Base-by-base conservation (phyloP, 106 monocot genomes). In the Acorus gramineus region DNA sequence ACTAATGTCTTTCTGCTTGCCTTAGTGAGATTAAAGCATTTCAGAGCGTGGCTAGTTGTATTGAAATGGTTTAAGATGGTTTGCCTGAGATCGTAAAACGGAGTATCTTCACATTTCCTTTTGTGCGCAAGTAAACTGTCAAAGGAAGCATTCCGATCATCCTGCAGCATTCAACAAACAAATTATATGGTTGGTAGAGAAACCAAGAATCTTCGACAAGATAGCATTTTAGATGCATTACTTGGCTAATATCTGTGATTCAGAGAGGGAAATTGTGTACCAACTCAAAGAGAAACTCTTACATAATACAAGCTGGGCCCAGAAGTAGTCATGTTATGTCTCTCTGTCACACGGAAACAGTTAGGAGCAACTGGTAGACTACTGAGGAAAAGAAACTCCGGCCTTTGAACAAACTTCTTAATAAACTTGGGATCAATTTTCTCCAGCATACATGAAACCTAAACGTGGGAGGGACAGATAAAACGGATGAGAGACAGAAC, bases 291-390 rank as follows among this genome's bases (percentile, higher is more conserved):
- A 60, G n/a, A 53, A 70, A 3, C 10, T 70, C 80, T 81, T 75
- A 90, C 90, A 74, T 78, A 81, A 75, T 69, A 47, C 62, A 80
- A 68, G 7, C 66, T 64, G 11, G 92, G 74, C 4, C 87, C 92
- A 80, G 80, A 78, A 64, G 66, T 56, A 62, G 59, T 52, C 12
- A 47, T 52, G 59, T 64, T 65, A 44, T 53, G 49, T 55, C 62
- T 74, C 71, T 96, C 95, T 44, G 76, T 69, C 8, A 90, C 71
- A 55, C 90, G 79, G 56, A 85, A 80, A 58, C 80, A 80, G 66
- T 96, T 96, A 59, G 90, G 73, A 51, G 82, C 79, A 60, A 96
- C 85, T 9, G 90, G 87, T 56, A 96, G 47, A 70, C 70, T 74
- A 14, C 87, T 82, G 57, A 96, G 69, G 62, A 96, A 96, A 14